phyloP scores from a whole-genome alignment of 2,329 filamentous ascomycete species.

The Fusarium nodosum region DNA sequence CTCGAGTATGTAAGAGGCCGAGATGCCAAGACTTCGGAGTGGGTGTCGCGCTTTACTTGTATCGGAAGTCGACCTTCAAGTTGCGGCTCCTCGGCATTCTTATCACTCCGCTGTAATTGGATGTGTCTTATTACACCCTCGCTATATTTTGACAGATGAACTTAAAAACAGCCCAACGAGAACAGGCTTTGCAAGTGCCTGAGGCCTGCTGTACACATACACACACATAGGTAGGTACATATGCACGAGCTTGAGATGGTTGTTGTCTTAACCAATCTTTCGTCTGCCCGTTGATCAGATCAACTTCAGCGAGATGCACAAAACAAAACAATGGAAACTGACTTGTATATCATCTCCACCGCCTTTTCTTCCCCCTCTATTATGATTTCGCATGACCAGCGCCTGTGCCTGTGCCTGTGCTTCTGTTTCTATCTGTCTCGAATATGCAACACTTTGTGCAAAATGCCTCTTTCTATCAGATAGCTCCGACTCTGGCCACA shows the following conservation, averaged over 20 bases:
- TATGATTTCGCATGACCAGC: constrained; percentile 29
- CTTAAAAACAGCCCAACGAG: constrained; percentile 4
- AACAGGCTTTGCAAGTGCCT: constrained; percentile 24
- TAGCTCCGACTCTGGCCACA: constrained; percentile 22
- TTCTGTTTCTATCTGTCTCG: constrained; percentile 14
- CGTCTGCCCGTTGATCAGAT: constrained; percentile 19
- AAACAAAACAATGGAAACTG: constrained; percentile 22
- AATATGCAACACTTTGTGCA: constrained; percentile 38
- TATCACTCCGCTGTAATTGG: constrained; percentile 39
- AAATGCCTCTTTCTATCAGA: constrained; percentile 24
- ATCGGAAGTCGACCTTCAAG: constrained; percentile 43
- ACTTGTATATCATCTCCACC: constrained; percentile 34
- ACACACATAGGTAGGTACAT: not conserved
- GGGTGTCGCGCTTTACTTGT: constrained; percentile 39
- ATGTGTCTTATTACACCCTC: constrained; percentile 17
- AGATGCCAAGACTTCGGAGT: constrained; percentile 31
- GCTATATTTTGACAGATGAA: constrained; percentile 23
- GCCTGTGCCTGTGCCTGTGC: constrained; percentile 9
- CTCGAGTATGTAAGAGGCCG: constrained; percentile 9
- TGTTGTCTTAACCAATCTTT: constrained; percentile 20
- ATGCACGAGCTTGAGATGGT: constrained; percentile 3
- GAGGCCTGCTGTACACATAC: constrained; percentile 18
- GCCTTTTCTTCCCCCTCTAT: constrained; percentile 32
- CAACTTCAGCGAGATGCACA: constrained; percentile 23
- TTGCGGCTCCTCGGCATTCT: constrained; percentile 42